Base-by-base conservation (phyloP, 2,329 filamentous ascomycete species). In the Xylariaceae sp. region DNA sequence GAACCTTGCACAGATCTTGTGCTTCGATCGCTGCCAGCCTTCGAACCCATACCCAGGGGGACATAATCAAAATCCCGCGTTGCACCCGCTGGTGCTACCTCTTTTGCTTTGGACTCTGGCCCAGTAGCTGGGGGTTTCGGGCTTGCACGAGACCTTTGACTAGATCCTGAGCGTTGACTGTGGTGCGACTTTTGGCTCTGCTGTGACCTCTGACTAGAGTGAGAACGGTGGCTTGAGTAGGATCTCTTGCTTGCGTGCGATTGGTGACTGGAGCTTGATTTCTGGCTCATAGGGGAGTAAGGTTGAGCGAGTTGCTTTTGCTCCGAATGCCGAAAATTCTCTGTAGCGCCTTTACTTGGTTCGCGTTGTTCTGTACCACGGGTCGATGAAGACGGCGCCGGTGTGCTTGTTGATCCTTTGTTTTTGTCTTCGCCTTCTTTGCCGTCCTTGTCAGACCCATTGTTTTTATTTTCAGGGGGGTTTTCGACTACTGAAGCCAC, bases 401-500 rank as follows among this genome's bases (percentile, higher is more conserved):
- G 16, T 25, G 35, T 32, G 8, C 32, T 19, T 19, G 40, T 22
- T 19, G 35, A 4, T 5, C 32, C 7, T n/a, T n/a, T n/a, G 8
- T 17, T 40, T 10, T 12, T 8, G 3, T 17, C n/a, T 2, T 40
- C 11, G 20, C 12, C 25, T 20, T 22, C 22, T 12, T 40, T 22
- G 2, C 37, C 20, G 14, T 34, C 25, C 16, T 12, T 19, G 6
- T 23, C 37, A 5, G 5, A 19, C 20, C 20, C 16, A 27, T 34
- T 40, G 5, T 39, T 23, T n/a, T n/a, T n/a, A 14, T 42, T 19
- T 14, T 11, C 6, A 2, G 37, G 37, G 19, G 29, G 11, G n/a
- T 42, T 42, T 11, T 49, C 52, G 5, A 36, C 21, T 16, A 35
- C 40, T 20, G 51, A 36, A 21, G 37, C 39, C 12, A 38, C 42